Conservation (phyloP, 192 early-diverging fungal species). For the Coemansia sp. region DNA sequence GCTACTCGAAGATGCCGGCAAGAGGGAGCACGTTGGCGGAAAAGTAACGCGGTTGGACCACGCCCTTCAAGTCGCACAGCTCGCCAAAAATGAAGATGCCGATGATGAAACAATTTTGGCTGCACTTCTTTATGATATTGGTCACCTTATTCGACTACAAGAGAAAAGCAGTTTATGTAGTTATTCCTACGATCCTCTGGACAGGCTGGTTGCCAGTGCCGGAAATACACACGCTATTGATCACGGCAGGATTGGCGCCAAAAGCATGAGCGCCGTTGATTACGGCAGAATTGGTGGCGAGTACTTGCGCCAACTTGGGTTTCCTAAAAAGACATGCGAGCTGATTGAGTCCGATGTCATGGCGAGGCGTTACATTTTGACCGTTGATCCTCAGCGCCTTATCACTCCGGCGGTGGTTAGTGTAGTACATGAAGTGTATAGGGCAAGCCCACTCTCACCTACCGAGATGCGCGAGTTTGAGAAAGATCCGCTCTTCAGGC, state of each 20-base stretch:
- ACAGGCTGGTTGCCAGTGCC: neutral
- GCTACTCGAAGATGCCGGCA: slow-evolving; percentile 54
- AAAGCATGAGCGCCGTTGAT: slow-evolving; percentile 51
- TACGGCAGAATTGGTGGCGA: slow-evolving; percentile 61
- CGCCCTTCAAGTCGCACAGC: too few species aligned
- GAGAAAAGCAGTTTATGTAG: slow-evolving; percentile 6
- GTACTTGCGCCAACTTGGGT: slow-evolving; percentile 51
- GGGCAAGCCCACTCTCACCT: slow-evolving; percentile 55
- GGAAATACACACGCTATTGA: slow-evolving; percentile 50
- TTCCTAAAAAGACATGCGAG: too few species aligned
- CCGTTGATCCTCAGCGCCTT: slow-evolving; percentile 52
- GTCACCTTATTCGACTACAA: slow-evolving; percentile 56
- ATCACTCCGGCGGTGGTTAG: slow-evolving; percentile 51
- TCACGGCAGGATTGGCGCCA: slow-evolving; percentile 55
- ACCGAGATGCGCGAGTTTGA: slow-evolving; percentile 54
- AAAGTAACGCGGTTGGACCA: slow-evolving; percentile 16
- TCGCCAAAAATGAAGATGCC: too few species aligned
- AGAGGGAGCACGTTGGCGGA: slow-evolving; percentile 60
- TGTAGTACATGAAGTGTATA: slow-evolving; percentile 58
- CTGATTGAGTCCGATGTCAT: slow-evolving; percentile 52
- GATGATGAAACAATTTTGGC: too few species aligned
- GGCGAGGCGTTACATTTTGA: slow-evolving; percentile 61
- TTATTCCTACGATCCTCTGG: neutral
- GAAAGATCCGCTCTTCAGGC: too few species aligned
- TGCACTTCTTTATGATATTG: slow-evolving; percentile 54